phyloP scores from a whole-genome alignment of 768 basidiomycete species.

The Cyathus striatus region DNA sequence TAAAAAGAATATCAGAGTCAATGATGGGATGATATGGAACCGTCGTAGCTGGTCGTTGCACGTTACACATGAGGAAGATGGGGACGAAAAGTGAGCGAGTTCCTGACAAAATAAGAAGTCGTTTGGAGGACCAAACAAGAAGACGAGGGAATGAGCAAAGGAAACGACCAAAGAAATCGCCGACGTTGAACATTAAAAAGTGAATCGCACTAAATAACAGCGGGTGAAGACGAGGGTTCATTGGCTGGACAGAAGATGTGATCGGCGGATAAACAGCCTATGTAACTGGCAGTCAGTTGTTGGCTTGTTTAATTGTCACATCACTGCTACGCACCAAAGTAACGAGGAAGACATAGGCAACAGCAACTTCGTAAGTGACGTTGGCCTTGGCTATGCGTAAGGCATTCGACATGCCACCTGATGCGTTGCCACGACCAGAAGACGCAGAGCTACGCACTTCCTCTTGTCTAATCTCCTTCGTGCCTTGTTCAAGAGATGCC shows the following conservation, averaged over 20 bases:
- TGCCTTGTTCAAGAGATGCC: slow-evolving; percentile 35
- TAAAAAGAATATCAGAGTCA: slow-evolving; percentile 72
- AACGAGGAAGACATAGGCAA: slow-evolving; percentile 70
- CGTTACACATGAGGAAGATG: slow-evolving; percentile 84
- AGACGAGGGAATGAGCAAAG: slow-evolving; percentile 61
- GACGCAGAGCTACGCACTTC: slow-evolving; percentile 34
- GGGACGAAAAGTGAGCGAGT: slow-evolving; percentile 80
- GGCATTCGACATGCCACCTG: slow-evolving; percentile 36
- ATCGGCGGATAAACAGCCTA: slow-evolving; percentile 87
- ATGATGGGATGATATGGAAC: slow-evolving; percentile 43
- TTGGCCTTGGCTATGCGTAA: slow-evolving; percentile 61
- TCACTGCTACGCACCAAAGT: slow-evolving; percentile 57
- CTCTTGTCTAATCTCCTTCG: slow-evolving; percentile 15
- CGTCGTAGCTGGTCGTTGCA: slow-evolving; percentile 42
- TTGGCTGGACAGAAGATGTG: slow-evolving; percentile 70
- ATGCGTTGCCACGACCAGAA: slow-evolving; percentile 14
- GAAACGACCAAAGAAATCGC: slow-evolving; percentile 69
- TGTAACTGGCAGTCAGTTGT: not conserved
- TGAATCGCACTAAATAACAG: slow-evolving; percentile 78
- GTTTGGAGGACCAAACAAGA: slow-evolving; percentile 62
- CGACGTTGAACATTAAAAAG: slow-evolving; percentile 71
- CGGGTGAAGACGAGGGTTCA: slow-evolving; percentile 63
- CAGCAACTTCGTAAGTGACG: slow-evolving; percentile 61
- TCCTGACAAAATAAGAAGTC: slow-evolving; percentile 59
- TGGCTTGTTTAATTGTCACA: not conserved